phyloP scores from a whole-genome alignment of 2,329 filamentous ascomycete genomes.

The Aspergillus hortae region DNA sequence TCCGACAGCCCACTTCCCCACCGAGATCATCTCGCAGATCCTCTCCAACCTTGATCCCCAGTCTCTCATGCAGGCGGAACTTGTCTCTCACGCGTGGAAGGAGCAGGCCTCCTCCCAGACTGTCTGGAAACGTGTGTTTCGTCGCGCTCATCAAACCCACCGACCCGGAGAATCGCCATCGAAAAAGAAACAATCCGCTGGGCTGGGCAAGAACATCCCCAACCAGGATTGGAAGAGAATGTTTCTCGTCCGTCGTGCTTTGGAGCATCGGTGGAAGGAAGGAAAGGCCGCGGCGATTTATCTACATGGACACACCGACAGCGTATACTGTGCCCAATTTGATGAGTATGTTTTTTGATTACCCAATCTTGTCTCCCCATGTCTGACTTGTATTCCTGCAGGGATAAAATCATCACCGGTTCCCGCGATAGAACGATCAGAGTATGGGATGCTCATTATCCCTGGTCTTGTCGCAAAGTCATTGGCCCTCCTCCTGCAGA shows the following conservation, averaged over 20 bases:
- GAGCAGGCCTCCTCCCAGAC: conserved; percentile 53
- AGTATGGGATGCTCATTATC: conserved; percentile 88
- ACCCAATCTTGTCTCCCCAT: not conserved
- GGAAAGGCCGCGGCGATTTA: conserved; percentile 80
- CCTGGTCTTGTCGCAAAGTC: conserved; percentile 74
- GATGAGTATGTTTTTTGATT: conserved; percentile 69
- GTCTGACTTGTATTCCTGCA: conserved; percentile 30
- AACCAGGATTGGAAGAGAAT: conserved; percentile 82
- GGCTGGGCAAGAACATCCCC: conserved; percentile 53
- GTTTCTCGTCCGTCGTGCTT: conserved; percentile 70
- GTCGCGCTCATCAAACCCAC: conserved; percentile 49
- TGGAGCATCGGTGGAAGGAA: conserved; percentile 76
- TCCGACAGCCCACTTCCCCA: conserved; percentile 53
- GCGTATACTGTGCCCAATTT: conserved; percentile 96
- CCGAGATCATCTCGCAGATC: conserved; percentile 57
- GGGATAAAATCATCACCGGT: conserved; percentile 91
- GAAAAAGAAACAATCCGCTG: conserved; percentile 50
- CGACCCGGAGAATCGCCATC: conserved; percentile 33
- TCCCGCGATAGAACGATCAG: conserved; percentile 94
- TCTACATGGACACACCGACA: conserved; percentile 88
- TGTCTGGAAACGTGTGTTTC: conserved; percentile 63
- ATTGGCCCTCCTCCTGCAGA: conserved; percentile 71
- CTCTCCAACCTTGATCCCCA: conserved; percentile 58
- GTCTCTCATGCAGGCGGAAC: conserved; percentile 53
- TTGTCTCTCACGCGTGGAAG: conserved; percentile 57